Percentiles rank a stretch among this genome's conserved stretches.
Evolutionary conservation across 73 alveolate genomes (phyloP).

Genomic region (Tetrahymena elliotti): DNA sequence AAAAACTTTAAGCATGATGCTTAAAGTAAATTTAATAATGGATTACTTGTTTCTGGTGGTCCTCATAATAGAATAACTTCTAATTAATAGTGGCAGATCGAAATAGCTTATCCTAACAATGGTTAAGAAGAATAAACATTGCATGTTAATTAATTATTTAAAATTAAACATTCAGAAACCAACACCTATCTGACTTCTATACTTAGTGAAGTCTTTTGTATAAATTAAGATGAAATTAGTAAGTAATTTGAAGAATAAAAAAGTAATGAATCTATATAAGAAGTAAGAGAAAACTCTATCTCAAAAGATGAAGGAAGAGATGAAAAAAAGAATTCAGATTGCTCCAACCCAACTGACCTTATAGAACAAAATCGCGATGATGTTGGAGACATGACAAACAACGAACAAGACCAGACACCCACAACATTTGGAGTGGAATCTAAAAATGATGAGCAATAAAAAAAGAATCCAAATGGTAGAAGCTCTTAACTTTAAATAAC

Average conservation of each 20-base stretch:
- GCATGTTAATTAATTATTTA: background rate
- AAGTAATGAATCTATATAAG: background rate
- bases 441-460: background rate
- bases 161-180: background rate
- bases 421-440: background rate
- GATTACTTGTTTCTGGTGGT: background rate
- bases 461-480: background rate
- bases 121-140: background rate
- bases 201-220: background rate
- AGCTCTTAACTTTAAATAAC: background rate
- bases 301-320: background rate
- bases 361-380: background rate
- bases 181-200: background rate
- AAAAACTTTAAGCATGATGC: background rate
- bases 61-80: background rate
- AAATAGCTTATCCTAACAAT: background rate
- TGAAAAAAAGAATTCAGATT: background rate
- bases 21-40: background rate
- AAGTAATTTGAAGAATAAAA: background rate
- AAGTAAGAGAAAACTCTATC: background rate
- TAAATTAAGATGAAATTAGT: background rate
- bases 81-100: background rate
- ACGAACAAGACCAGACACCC: background rate
- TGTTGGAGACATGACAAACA: background rate
- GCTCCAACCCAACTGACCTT: background rate